A percentile compares a stretch with the other conserved stretches of the same genome.
Conservation (phyloP, 495 filamentous ascomycete species). For the Trichoderma erinaceum region DNA sequence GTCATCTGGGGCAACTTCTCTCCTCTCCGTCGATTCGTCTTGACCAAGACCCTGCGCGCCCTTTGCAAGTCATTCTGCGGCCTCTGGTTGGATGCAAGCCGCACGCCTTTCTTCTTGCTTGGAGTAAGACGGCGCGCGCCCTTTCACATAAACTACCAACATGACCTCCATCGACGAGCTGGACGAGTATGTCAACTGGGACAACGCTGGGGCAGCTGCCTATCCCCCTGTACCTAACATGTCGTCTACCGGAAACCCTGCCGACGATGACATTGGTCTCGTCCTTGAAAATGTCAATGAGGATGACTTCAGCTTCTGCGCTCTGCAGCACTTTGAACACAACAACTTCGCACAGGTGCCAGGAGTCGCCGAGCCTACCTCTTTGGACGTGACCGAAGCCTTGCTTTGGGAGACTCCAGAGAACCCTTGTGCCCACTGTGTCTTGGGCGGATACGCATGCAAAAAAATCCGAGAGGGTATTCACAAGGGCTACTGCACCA, state of each 20-base stretch:
- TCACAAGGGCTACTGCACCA: slow-evolving; percentile 64
- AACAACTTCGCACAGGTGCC: slow-evolving; percentile 23
- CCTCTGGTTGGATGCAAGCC: neutral
- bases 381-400: slow-evolving; percentile 17
- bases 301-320: slow-evolving; percentile 47
- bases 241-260: slow-evolving; percentile 7
- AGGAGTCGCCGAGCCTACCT: slow-evolving; percentile 17
- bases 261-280: slow-evolving; percentile 24
- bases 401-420: slow-evolving; percentile 33
- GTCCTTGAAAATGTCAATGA: slow-evolving; percentile 40
- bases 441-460: slow-evolving; percentile 62
- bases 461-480: slow-evolving; percentile 64
- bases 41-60: slow-evolving; percentile 2
- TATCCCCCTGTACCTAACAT: neutral
- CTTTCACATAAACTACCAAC: slow-evolving; percentile 20
- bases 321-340: slow-evolving; percentile 39
- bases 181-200: slow-evolving; percentile 46
- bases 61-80: neutral
- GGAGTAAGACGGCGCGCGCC: slow-evolving; percentile 2
- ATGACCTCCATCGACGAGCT: slow-evolving; percentile 34
- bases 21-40: neutral
- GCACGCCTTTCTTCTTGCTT: slow-evolving; percentile 1
- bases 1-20: slow-evolving; percentile 4
- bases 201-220: slow-evolving; percentile 25
- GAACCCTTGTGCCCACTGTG: slow-evolving; percentile 65